Evolutionary conservation across 768 basidiomycete genomes (phyloP), one percentile per base, ranked within the genome.

Genomic region (Leccinum aurantiacum): DNA sequence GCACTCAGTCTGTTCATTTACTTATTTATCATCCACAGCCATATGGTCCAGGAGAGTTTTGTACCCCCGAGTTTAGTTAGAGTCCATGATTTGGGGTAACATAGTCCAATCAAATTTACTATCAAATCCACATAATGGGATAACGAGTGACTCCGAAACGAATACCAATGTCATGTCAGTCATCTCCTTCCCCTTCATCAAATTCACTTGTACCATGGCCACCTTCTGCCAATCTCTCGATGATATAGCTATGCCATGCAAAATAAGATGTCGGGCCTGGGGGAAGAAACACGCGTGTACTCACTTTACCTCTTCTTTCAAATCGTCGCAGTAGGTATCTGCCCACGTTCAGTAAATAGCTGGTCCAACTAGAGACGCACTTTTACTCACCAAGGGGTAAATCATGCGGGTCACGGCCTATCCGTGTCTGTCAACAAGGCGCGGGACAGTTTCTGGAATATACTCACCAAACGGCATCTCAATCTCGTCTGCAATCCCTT

Each of bases 401-500:
- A 74, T 92, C 90, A 2, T 81, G 78, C 6, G 80, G 76, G 67
- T 91, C 89, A 59, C 77, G 77, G 48, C 86, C 85, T 86, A 59
- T 57, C 9, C 58, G 2, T 37, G 24, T 13, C n/a, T 24, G 38
- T 60, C 25, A 62, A 46, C 24, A 35, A 56, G 5, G 7, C 37
- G 24, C 31, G 53, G 54, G 31, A 46, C 1, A 17, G 24, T n/a
- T 10, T 48, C 22, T 17, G 7, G 37, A 33, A 19, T 46, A 17
- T 24, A 73, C 79, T 51, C 61, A 88, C 93, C 95, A 65, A 97
- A 97, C 0, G 95, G 95, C 87, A 91, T 90, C 73, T 97, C 95
- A 65, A 96, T 93, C 74, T 93, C 88, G 61, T 95, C 89, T 0
- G 95, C 95, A 64, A 97, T 98, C 5, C 93, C 94, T 78, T 97